phyloP scores from a whole-genome alignment of 768 basidiomycete genomes.

The Daedaleopsis sinensis region DNA sequence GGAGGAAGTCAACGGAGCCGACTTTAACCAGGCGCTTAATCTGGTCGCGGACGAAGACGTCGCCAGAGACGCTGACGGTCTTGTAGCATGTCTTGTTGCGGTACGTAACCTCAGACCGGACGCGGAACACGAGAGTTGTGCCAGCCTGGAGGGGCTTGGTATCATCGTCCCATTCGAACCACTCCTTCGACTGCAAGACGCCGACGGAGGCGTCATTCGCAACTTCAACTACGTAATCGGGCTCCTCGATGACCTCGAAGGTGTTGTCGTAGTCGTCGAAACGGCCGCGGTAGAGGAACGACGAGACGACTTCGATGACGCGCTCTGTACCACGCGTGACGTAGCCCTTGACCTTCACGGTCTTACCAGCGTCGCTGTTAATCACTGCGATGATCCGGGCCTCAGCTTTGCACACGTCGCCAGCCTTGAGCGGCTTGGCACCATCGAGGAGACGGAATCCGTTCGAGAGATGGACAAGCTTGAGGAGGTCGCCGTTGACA shows the following conservation, averaged over 20 bases:
- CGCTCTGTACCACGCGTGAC: conserved; percentile 77
- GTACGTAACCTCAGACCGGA: conserved; percentile 85
- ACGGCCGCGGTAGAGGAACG: conserved; percentile 96
- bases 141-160: conserved; percentile 77
- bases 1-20: conserved; percentile 82
- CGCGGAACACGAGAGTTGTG: conserved; percentile 86
- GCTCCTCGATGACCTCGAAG: conserved; percentile 90
- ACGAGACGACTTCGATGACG: conserved; percentile 91
- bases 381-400: conserved; percentile 87
- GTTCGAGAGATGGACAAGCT: conserved; percentile 96
- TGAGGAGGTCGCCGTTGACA: conserved; percentile 93
- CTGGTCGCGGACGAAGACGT: conserved; percentile 86
- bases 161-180: conserved; percentile 96
- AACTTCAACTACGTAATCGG: conserved; percentile 82
- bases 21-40: conserved; percentile 89
- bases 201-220: conserved; percentile 81
- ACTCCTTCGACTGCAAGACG: conserved; percentile 93
- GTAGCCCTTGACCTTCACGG: conserved; percentile 85
- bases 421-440: conserved; percentile 73
- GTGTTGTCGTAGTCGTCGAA: conserved; percentile 96
- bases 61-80: conserved; percentile 79
- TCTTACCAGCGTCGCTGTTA: conserved; percentile 91
- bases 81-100: conserved; percentile 88
- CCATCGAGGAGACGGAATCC: conserved; percentile 90
- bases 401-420: conserved; percentile 89